A percentile compares a stretch with the other conserved stretches of the same genome.
phyloP scores from a whole-genome alignment of 2,329 filamentous ascomycete species.

The Penicillium sp. region DNA sequence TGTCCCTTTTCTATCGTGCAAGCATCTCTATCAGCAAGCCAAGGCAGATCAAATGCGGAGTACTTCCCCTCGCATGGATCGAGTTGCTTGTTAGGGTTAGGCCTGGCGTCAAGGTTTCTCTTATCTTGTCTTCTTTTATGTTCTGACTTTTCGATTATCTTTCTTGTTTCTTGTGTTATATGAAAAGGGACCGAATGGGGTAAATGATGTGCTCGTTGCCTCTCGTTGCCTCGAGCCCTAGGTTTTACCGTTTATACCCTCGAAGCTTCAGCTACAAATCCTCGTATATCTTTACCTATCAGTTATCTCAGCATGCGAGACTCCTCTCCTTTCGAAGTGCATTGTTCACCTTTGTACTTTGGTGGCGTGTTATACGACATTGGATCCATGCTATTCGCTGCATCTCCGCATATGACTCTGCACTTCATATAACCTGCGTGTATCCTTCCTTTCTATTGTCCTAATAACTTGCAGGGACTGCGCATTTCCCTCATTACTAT shows the following conservation, averaged over 20 bases:
- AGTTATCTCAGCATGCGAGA: background rate
- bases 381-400: background rate
- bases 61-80: constrained; percentile 8
- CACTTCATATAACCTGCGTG: background rate
- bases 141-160: background rate
- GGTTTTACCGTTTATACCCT: background rate
- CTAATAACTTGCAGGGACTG: background rate
- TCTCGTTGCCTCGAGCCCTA: background rate
- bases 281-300: background rate
- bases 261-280: background rate
- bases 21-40: background rate
- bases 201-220: background rate
- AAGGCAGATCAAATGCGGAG: constrained; percentile 6
- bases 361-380: background rate
- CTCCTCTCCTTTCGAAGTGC: background rate
- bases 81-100: constrained; percentile 10
- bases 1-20: background rate
- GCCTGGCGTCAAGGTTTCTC: constrained; percentile 1
- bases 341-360: background rate
- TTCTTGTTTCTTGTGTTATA: background rate
- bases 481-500: background rate
- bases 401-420: background rate
- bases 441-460: background rate
- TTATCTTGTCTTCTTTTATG: constrained; percentile 1
- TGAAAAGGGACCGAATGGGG: background rate